phyloP scores from a whole-genome alignment of 345 rosid genomes.

The Luvunga scandens region DNA sequence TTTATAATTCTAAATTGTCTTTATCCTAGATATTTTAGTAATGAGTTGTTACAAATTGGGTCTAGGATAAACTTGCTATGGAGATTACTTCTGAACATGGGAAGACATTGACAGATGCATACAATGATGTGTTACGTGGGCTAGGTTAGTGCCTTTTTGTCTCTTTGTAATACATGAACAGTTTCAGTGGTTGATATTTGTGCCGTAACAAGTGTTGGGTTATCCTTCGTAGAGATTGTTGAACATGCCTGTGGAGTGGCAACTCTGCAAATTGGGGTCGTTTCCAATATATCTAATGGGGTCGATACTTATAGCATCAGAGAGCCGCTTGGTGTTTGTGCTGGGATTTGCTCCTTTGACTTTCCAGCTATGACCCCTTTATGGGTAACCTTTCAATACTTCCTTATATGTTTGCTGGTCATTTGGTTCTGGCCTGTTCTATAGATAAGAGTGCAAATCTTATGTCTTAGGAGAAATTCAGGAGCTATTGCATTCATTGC shows the following conservation, averaged over 20 bases:
- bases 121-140: conserved; percentile 95
- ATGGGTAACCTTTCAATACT: conserved; percentile 54
- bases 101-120: conserved; percentile 94
- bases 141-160: conserved; percentile 49
- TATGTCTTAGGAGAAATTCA: neutral
- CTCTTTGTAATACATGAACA: neutral
- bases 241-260: conserved; percentile 99
- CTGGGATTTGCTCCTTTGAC: conserved; percentile 97
- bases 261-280: conserved; percentile 92
- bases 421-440: neutral
- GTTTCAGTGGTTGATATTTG: conserved; percentile 8
- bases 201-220: conserved; percentile 15
- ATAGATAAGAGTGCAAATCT: neutral
- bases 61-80: conserved; percentile 85
- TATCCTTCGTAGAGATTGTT: conserved; percentile 67
- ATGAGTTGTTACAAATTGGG: neutral
- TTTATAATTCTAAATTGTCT: neutral
- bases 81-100: conserved; percentile 92
- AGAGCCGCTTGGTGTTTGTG: conserved; percentile 97
- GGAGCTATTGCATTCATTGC: neutral
- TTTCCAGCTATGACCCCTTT: conserved; percentile 99
- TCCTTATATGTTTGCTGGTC: neutral
- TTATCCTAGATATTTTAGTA: neutral
- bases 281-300: conserved; percentile 81
- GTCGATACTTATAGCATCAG: conserved; percentile 87